These are phyloP conservation scores for Auricularia heimuer DNA, from an alignment of 768 basidiomycete genomes.

Conservation along the genomic window DNA sequence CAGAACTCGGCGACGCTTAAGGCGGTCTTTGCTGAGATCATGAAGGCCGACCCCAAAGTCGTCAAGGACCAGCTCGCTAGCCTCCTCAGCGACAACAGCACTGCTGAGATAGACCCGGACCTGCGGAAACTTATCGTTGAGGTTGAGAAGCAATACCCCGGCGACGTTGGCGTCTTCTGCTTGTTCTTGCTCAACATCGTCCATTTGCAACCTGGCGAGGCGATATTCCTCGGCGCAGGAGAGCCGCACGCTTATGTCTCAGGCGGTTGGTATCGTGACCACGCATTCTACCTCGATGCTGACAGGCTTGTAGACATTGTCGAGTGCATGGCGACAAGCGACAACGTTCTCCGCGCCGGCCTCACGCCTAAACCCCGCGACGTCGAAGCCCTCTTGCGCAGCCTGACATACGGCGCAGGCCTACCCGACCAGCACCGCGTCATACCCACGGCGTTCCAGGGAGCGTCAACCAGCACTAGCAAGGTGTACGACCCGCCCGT, in stretches of 20 bases:
- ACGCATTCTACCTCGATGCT: not conserved
- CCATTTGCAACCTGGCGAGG: constrained; percentile 68
- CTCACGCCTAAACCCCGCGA: constrained; percentile 95
- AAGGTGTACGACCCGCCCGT: constrained; percentile 84
- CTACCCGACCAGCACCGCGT: constrained; percentile 63
- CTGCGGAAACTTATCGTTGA: constrained; percentile 50
- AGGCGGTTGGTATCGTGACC: constrained; percentile 48
- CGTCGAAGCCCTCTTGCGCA: constrained; percentile 77
- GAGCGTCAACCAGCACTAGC: constrained; percentile 20
- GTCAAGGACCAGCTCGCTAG: constrained; percentile 45
- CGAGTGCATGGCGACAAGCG: constrained; percentile 98
- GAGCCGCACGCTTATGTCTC: constrained; percentile 95
- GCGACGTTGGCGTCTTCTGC: constrained; percentile 90
- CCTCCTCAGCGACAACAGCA: constrained; percentile 56
- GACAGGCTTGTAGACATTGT: constrained; percentile 63
- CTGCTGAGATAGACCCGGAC: constrained; percentile 28
- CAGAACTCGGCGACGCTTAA: constrained; percentile 54
- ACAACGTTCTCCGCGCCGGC: constrained; percentile 97
- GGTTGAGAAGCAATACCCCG: constrained; percentile 65
- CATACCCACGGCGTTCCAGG: constrained; percentile 39
- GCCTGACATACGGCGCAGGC: constrained; percentile 76
- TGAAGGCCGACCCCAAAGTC: constrained; percentile 55
- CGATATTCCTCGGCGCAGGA: constrained; percentile 90
- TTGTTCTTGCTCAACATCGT: constrained; percentile 84
- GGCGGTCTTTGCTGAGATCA: constrained; percentile 70